A percentile compares a stretch with the other conserved stretches of the same genome.
Conservation (phyloP, 345 rosid genomes). For the Aquilaria malaccensis region DNA sequence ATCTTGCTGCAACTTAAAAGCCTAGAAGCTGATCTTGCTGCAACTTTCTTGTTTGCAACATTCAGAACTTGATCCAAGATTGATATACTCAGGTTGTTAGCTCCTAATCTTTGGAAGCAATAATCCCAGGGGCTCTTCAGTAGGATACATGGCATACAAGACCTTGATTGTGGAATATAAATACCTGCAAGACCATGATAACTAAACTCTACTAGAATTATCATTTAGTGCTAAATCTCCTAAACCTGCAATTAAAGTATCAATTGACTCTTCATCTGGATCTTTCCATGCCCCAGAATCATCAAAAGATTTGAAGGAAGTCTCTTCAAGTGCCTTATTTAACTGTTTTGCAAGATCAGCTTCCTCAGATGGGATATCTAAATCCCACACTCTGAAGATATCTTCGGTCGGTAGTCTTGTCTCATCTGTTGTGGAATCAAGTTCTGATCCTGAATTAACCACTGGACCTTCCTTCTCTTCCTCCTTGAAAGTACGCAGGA, state of each 20-base stretch:
- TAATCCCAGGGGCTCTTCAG: too few species aligned
- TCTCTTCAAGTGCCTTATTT: conserved; percentile 36
- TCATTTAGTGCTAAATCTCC: conserved; percentile 43
- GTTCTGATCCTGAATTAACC: conserved; percentile 14
- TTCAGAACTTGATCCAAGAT: too few species aligned
- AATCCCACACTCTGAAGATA: conserved; percentile 69
- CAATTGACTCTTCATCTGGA: conserved; percentile 25
- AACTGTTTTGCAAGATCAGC: conserved; percentile 44
- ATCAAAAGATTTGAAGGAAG: conserved; percentile 16
- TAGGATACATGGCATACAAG: too few species aligned
- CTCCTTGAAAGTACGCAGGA: conserved; percentile 27
- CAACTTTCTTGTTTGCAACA: too few species aligned
- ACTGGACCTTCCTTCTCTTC: conserved; percentile 10
- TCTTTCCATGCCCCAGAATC: conserved; percentile 24
- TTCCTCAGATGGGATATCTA: conserved; percentile 37
- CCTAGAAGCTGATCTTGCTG: too few species aligned
- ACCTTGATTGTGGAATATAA: neutral
- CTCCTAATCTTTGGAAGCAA: too few species aligned
- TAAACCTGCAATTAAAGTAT: conserved; percentile 40
- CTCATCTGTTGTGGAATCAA: conserved; percentile 13
- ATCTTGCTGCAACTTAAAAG: too few species aligned
- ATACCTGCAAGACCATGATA: neutral
- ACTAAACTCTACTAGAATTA: neutral
- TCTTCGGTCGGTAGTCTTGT: conserved; percentile 25
- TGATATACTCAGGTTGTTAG: too few species aligned